A percentile compares a stretch with the other conserved stretches of the same genome.
These are phyloP conservation scores for Pyrenochaeta sp. DNA, from an alignment of 2,329 filamentous ascomycete species.

Conservation along the genomic window DNA sequence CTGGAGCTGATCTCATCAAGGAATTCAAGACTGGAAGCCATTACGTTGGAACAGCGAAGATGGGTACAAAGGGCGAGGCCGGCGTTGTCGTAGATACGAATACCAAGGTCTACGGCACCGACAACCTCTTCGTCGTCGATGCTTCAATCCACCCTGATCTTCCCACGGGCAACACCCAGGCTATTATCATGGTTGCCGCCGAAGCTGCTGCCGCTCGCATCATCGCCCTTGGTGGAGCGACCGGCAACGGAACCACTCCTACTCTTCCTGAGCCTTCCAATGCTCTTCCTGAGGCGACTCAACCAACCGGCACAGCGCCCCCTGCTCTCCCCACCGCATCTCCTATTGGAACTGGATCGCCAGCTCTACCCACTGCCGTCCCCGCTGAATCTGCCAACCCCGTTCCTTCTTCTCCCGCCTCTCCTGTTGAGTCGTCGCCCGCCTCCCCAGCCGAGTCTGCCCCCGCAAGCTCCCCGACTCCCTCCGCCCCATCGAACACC, in stretches of 20 bases:
- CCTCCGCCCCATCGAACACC: slow-evolving; percentile 1
- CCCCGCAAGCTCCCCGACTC: not conserved
- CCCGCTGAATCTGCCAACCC: slow-evolving; percentile 11
- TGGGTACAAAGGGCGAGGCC: slow-evolving; percentile 50
- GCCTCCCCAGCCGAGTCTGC: slow-evolving; percentile 5
- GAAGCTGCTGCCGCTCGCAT: slow-evolving; percentile 66
- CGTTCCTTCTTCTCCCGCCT: slow-evolving; percentile 6
- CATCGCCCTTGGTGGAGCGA: slow-evolving; percentile 47
- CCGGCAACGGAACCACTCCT: slow-evolving; percentile 22
- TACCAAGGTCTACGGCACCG: slow-evolving; percentile 55
- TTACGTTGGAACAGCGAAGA: slow-evolving; percentile 64
- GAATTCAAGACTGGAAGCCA: slow-evolving; percentile 42
- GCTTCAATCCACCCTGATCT: slow-evolving; percentile 68
- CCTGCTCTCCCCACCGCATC: slow-evolving; percentile 8
- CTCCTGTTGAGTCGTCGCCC: slow-evolving; percentile 4
- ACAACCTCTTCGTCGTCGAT: slow-evolving; percentile 56
- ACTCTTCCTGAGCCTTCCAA: slow-evolving; percentile 12
- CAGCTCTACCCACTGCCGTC: slow-evolving; percentile 11
- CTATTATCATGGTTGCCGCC: slow-evolving; percentile 69
- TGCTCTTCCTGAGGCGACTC: slow-evolving; percentile 1
- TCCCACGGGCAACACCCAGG: slow-evolving; percentile 71
- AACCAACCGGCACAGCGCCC: not conserved
- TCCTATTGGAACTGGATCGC: slow-evolving; percentile 19
- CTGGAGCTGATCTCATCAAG: slow-evolving; percentile 45
- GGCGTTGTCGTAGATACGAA: slow-evolving; percentile 49